Base-by-base conservation (phyloP, 306 rosid genomes). In the Acacia confusa region DNA sequence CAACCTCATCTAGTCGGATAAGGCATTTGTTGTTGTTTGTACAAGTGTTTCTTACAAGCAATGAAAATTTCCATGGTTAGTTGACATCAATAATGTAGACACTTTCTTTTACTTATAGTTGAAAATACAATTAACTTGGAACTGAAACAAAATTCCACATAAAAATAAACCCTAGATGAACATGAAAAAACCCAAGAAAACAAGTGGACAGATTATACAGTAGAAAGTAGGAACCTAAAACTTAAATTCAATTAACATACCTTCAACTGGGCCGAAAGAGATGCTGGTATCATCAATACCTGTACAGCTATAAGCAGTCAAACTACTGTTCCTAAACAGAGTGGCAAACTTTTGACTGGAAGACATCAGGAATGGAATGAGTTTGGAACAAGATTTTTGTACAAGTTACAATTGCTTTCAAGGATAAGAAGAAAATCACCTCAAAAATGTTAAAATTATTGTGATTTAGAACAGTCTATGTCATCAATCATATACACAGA, bases 181-280 rank as follows among this genome's bases (percentile, higher is more conserved):
- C 57, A 66, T 45, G n/a, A 86, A 79, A 36, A 78, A 52, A 43
- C 67, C 30, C 72, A 79, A 72, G 72, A 38, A 78, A 63, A 55
- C 53, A 32, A 36, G 30, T 11, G n/a, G 65, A 87, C 83, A 78
- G 30, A 70, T 80, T 43, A 78, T 43, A 81, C 9, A 84, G 78
- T 55, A 79, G 25, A 84, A 83, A 72, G 47, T 40, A 48, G 36
- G 72, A 81, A 25, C 16, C 75, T 53, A 55, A 57, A 65, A 75
- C 68, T 45, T 61, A 40, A 55, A 81, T 67, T 38, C 74, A 67
- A 55, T 80, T 50, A 60, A 22, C 87, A 79, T 94, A 94, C 97
- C 98, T 92, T 94, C 98, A 65, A 94, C 95, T 11, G 92, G 98
- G 70, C 92, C 98, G 79, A 91, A 92, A 74, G 97, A 85, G 74